These are phyloP conservation scores for Elsinoe australis DNA, from an alignment of 2,329 filamentous ascomycete genomes.

Conservation along the genomic window DNA sequence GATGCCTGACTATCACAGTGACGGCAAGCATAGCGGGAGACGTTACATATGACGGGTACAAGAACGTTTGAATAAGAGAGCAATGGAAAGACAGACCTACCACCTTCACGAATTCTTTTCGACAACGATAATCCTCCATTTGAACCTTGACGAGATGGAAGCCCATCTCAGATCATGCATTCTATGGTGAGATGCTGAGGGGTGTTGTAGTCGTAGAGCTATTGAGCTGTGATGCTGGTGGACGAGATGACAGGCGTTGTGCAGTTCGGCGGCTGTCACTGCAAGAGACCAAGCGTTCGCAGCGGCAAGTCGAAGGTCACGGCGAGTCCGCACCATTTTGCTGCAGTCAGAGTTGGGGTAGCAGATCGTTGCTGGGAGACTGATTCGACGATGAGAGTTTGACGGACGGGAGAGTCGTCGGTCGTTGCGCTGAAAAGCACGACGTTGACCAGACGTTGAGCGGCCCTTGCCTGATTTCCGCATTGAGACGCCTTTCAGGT, in stretches of 20 bases:
- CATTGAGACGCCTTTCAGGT: background rate
- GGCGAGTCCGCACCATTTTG: background rate
- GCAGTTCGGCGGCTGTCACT: background rate
- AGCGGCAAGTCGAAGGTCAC: background rate
- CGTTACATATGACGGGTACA: slow-evolving; percentile 16
- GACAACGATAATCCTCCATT: background rate
- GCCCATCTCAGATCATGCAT: no score
- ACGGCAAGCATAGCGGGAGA: background rate
- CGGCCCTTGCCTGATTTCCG: background rate
- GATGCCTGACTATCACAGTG: slow-evolving; percentile 4
- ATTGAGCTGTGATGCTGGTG: background rate
- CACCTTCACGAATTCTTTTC: background rate
- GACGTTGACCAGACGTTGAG: slow-evolving; percentile 9
- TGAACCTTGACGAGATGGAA: background rate
- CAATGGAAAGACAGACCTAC: slow-evolving; percentile 13
- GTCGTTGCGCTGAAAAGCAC: slow-evolving; percentile 14
- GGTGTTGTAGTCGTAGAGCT: no score
- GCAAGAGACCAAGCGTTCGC: slow-evolving; percentile 5
- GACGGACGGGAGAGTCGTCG: background rate
- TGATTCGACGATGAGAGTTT: slow-evolving; percentile 8
- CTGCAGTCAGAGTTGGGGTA: background rate
- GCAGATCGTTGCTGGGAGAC: slow-evolving; percentile 8
- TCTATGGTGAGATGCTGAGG: no score
- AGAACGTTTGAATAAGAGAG: slow-evolving; percentile 10
- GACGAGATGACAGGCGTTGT: background rate